Evolutionary conservation across 495 filamentous ascomycete genomes (phyloP).

Genomic region (Parathielavia appendiculata): DNA sequence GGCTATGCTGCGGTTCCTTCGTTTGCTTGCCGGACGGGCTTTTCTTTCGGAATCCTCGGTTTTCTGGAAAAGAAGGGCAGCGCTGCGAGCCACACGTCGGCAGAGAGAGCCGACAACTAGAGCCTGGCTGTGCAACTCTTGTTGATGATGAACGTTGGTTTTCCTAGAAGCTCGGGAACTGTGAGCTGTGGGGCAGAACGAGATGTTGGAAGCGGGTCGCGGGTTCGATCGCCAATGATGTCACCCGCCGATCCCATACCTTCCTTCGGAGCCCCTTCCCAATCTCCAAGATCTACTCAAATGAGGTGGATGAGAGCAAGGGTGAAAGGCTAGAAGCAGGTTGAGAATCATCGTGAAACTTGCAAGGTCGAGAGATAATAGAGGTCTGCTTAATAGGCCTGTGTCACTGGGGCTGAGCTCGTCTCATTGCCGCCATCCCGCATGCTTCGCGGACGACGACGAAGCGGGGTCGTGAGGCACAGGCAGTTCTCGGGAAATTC

Average conservation of each 20-base stretch:
- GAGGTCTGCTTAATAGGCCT: too few species aligned
- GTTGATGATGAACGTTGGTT: too few species aligned
- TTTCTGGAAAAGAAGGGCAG: background rate
- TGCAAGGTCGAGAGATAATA: too few species aligned
- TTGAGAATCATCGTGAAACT: too few species aligned
- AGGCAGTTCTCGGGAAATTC: background rate
- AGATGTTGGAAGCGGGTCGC: slow-evolving; percentile 14
- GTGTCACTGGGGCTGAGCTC: background rate
- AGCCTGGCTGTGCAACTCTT: too few species aligned
- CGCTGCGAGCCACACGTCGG: too few species aligned
- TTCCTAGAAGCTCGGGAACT: background rate
- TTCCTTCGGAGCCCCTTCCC: background rate
- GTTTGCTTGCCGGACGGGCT: too few species aligned
- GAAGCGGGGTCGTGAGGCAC: slow-evolving; percentile 17
- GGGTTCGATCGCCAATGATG: slow-evolving; percentile 26
- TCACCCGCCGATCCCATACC: slow-evolving; percentile 18
- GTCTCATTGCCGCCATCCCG: background rate
- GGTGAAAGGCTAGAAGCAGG: too few species aligned
- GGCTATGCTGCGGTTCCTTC: background rate
- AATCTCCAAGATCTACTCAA: background rate
- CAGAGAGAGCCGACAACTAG: too few species aligned
- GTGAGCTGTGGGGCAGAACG: slow-evolving; percentile 23
- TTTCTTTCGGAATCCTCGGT: background rate
- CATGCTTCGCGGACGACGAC: background rate
- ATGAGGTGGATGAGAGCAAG: too few species aligned